Percentiles rank a stretch among this genome's conserved stretches.
Evolutionary conservation across 306 rosid species (phyloP).

Genomic region (Prunus davidiana): DNA sequence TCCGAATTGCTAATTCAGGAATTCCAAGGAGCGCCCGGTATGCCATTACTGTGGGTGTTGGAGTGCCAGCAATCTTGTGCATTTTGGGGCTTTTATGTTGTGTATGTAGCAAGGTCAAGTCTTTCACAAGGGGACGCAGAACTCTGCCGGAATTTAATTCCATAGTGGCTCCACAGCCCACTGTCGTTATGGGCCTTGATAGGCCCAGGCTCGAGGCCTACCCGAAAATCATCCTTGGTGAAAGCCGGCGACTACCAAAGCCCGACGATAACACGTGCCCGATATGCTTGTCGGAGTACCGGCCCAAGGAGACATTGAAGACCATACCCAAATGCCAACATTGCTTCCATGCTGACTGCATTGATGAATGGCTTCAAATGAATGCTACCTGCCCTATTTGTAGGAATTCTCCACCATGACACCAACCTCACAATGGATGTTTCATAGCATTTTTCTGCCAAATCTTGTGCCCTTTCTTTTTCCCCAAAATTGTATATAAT

Average conservation of each 20-base stretch:
- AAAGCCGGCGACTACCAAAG: conserved; percentile 40
- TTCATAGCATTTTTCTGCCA: neutral
- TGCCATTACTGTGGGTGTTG: conserved; percentile 43
- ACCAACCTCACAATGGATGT: neutral
- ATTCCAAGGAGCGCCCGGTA: conserved; percentile 45
- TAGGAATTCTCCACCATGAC: conserved; percentile 43
- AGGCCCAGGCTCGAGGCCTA: conserved; percentile 52
- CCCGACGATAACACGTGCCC: conserved; percentile 46
- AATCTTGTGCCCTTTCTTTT: neutral
- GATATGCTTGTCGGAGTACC: conserved; percentile 65
- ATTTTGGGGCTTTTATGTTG: conserved; percentile 39
- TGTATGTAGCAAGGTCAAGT: conserved; percentile 29
- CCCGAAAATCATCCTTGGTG: conserved; percentile 55
- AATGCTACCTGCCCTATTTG: conserved; percentile 78
- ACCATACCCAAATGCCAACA: conserved; percentile 62
- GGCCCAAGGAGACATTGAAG: conserved; percentile 57
- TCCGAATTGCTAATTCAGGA: conserved; percentile 29
- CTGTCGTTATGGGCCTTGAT: conserved; percentile 40
- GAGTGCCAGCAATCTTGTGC: conserved; percentile 42
- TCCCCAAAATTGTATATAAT: neutral
- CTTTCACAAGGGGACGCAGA: conserved; percentile 3
- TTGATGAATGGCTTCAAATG: conserved; percentile 70
- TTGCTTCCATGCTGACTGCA: conserved; percentile 69
- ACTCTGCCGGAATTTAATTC: conserved; percentile 42
- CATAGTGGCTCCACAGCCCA: conserved; percentile 23